Evolutionary conservation across 208 protist species (phyloP).

Genomic region (Crithidia mellificae): DNA sequence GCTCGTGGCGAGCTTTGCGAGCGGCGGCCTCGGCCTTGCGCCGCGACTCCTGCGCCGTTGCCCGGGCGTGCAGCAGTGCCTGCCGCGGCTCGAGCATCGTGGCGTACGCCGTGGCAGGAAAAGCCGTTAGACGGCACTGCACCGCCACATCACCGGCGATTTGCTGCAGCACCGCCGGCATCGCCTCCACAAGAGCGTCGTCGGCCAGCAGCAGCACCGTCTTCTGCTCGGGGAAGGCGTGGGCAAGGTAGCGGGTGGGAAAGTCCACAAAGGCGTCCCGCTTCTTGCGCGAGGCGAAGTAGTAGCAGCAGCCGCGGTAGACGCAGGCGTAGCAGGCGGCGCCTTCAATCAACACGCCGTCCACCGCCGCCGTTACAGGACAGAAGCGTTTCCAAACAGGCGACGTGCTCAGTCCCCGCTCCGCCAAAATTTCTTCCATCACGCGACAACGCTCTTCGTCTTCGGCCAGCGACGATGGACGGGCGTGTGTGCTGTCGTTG

Average conservation of each 20-base stretch:
- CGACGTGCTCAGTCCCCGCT: slow-evolving; percentile 34
- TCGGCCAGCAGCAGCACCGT: slow-evolving; percentile 65
- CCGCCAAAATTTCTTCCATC: slow-evolving; percentile 43
- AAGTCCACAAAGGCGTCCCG: slow-evolving; percentile 60
- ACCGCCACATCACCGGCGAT: slow-evolving; percentile 5
- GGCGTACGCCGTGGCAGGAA: slow-evolving; percentile 12
- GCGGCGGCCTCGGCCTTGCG: slow-evolving; percentile 47
- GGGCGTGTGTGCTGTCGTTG: background rate
- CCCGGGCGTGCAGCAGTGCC: slow-evolving; percentile 34
- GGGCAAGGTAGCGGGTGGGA: slow-evolving; percentile 57
- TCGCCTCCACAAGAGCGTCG: slow-evolving; percentile 23
- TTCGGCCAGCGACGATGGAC: slow-evolving; percentile 32
- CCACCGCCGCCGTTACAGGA: slow-evolving; percentile 75
- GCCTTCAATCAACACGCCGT: slow-evolving; percentile 77
- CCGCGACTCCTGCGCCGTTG: slow-evolving; percentile 24
- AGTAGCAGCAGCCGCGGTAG: slow-evolving; percentile 69
- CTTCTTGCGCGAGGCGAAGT: slow-evolving; percentile 53
- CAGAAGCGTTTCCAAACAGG: slow-evolving; percentile 79
- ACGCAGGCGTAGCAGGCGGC: slow-evolving; percentile 57
- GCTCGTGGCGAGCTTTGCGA: slow-evolving; percentile 57
- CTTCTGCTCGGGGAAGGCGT: slow-evolving; percentile 33
- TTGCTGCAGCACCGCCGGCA: slow-evolving; percentile 16
- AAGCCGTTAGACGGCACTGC: slow-evolving; percentile 14
- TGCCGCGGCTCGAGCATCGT: slow-evolving; percentile 25
- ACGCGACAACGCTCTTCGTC: slow-evolving; percentile 34